phyloP scores from a whole-genome alignment of 1,284 basidiomycete genomes.

The Inonotus obliquus region DNA sequence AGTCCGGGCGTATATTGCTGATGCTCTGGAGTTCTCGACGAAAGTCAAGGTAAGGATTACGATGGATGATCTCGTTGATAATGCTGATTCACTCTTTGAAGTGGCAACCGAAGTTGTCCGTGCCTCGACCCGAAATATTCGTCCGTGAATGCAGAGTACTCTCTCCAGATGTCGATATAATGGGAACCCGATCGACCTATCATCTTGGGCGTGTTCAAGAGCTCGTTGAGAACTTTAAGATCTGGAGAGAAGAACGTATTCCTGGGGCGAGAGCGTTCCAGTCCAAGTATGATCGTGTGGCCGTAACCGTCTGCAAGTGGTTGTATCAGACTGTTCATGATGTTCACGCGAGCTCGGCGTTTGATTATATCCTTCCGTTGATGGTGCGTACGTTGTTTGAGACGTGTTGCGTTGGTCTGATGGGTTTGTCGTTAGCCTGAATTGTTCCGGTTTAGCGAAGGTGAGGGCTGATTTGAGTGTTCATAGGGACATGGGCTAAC shows the following conservation, averaged over 20 bases:
- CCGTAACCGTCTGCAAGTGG: conserved; percentile 70
- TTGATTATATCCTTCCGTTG: conserved; percentile 77
- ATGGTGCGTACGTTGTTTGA: conserved; percentile 43
- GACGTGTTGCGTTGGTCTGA: not conserved
- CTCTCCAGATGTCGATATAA: conserved; percentile 61
- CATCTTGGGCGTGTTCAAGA: conserved; percentile 55
- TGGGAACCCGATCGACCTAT: conserved; percentile 70
- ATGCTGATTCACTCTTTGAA: conserved; percentile 24
- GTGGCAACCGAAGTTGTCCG: conserved; percentile 68
- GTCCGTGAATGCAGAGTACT: conserved; percentile 64
- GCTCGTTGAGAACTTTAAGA: conserved; percentile 58
- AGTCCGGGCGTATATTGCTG: conserved; percentile 68
- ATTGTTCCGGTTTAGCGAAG: conserved; percentile 66
- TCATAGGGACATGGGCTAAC: not conserved
- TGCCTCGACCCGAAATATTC: conserved; percentile 65
- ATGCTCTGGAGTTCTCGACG: conserved; percentile 67
- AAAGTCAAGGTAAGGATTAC: conserved; percentile 57
- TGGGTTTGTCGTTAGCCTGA: conserved; percentile 46
- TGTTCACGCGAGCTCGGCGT: conserved; percentile 66
- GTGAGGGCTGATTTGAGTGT: conserved; percentile 30
- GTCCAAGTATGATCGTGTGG: conserved; percentile 79
- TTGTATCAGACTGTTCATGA: conserved; percentile 69
- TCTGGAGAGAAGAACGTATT: conserved; percentile 64
- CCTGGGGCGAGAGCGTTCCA: conserved; percentile 74
- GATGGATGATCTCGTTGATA: not conserved